phyloP scores from a whole-genome alignment of 2,329 filamentous ascomycete species.

The Diaporthe ampelina region DNA sequence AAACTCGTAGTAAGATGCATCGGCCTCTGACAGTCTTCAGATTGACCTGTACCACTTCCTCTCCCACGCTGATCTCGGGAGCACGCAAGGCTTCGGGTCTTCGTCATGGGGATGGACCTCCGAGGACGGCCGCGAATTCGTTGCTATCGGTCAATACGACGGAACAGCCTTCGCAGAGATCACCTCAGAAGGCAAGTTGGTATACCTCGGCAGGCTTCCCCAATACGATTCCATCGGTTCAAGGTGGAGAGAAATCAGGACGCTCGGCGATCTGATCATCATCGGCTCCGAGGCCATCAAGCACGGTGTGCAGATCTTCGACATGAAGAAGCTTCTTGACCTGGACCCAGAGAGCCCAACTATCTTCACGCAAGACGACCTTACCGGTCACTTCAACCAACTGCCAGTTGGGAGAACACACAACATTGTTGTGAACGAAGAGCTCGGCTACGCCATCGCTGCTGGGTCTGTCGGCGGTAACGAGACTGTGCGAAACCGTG shows the following conservation, averaged over 20 bases:
- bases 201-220: conserved; percentile 67
- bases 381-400: conserved; percentile 57
- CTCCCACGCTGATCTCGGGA: conserved; percentile 53
- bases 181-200: conserved; percentile 61
- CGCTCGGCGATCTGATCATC: conserved; percentile 54
- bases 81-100: conserved; percentile 51
- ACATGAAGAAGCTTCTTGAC: conserved; percentile 69
- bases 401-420: conserved; percentile 60
- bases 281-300: conserved; percentile 58
- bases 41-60: conserved; percentile 57
- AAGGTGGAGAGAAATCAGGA: conserved; percentile 67
- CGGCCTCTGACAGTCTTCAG: neutral
- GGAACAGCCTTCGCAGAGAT: conserved; percentile 69
- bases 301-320: conserved; percentile 74
- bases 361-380: conserved; percentile 58
- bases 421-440: conserved; percentile 63
- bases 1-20: fast-evolving
- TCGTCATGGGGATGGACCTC: conserved; percentile 69
- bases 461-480: conserved; percentile 57
- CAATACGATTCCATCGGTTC: conserved; percentile 59
- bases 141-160: conserved; percentile 67
- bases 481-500: conserved; percentile 49
- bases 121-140: conserved; percentile 65
- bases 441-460: conserved; percentile 58
- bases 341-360: conserved; percentile 59